Evolutionary conservation across 768 basidiomycete genomes (phyloP).

Genomic region (Pilatotrama ljubarskyi): DNA sequence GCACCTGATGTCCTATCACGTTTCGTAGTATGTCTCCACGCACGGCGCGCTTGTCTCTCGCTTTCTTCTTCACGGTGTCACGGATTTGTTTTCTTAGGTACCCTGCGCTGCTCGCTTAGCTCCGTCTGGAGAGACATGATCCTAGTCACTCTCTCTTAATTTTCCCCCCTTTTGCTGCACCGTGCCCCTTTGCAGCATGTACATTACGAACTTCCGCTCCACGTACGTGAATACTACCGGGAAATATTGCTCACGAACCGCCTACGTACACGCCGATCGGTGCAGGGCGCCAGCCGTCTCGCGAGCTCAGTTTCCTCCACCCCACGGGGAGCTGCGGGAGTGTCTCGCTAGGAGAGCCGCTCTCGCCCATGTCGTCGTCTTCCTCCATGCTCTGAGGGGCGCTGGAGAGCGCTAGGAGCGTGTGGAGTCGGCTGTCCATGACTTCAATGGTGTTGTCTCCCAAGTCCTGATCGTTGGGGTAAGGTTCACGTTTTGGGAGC

Average conservation of each 20-base stretch:
- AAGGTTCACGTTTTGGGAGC: not conserved
- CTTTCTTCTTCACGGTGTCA: not conserved
- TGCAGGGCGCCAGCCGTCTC: slow-evolving; percentile 57
- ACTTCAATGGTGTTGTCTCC: slow-evolving; percentile 45
- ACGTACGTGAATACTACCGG: not conserved
- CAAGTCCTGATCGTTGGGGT: slow-evolving; percentile 48
- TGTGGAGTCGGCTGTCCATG: slow-evolving; percentile 56
- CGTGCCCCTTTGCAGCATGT: not conserved
- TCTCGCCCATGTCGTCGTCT: not conserved
- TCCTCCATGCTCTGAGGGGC: not conserved
- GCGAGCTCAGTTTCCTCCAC: slow-evolving; percentile 52
- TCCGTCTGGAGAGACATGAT: not conserved
- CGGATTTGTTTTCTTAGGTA: not conserved
- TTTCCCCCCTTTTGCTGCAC: not conserved
- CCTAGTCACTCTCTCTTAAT: not conserved
- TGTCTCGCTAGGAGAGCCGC: not conserved
- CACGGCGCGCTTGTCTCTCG: not conserved
- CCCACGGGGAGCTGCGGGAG: slow-evolving; percentile 37
- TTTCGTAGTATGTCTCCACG: not conserved
- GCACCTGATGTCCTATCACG: not conserved
- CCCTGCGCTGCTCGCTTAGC: not conserved
- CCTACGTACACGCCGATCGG: slow-evolving; percentile 62
- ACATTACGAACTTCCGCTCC: not conserved
- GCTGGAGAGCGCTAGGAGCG: slow-evolving; percentile 32
- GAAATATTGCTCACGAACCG: slow-evolving; percentile 9